These are phyloP conservation scores for Hyaloscypha variabilis DNA, from an alignment of 495 filamentous ascomycete genomes.

Conservation along the genomic window DNA sequence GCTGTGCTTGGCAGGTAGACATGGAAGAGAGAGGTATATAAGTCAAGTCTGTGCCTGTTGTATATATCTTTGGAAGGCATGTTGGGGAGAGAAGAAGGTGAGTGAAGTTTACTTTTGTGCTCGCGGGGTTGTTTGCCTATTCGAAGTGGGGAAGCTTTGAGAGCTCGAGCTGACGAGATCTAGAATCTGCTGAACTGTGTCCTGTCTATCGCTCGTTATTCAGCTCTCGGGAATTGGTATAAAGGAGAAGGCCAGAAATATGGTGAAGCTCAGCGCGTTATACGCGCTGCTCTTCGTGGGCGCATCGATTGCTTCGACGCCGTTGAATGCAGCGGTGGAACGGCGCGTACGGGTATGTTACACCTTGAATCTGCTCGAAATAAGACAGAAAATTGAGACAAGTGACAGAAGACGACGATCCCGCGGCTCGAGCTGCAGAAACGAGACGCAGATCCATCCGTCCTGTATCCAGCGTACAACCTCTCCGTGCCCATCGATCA, in stretches of 20 bases:
- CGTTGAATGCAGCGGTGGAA: constrained; percentile 18
- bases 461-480: constrained; percentile 59
- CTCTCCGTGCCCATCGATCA: constrained; percentile 72
- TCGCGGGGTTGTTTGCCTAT: background rate
- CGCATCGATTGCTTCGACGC: constrained; percentile 7
- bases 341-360: constrained; percentile 20
- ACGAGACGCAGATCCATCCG: constrained; percentile 39
- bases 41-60: too few relatives aligned
- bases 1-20: too few relatives aligned
- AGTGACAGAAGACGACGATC: constrained; percentile 27
- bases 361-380: background rate
- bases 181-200: background rate
- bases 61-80: too few relatives aligned
- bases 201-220: background rate
- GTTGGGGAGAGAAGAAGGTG: background rate
- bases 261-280: constrained; percentile 13
- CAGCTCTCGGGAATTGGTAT: background rate
- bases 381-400: background rate
- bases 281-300: constrained; percentile 19
- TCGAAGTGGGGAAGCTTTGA: background rate
- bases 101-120: background rate
- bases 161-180: background rate
- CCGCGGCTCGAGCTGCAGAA: constrained; percentile 17
- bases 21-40: constrained; percentile 5
- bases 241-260: background rate